Conservation (phyloP, 1,284 basidiomycete genomes). For the Volvariella surrecta region DNA sequence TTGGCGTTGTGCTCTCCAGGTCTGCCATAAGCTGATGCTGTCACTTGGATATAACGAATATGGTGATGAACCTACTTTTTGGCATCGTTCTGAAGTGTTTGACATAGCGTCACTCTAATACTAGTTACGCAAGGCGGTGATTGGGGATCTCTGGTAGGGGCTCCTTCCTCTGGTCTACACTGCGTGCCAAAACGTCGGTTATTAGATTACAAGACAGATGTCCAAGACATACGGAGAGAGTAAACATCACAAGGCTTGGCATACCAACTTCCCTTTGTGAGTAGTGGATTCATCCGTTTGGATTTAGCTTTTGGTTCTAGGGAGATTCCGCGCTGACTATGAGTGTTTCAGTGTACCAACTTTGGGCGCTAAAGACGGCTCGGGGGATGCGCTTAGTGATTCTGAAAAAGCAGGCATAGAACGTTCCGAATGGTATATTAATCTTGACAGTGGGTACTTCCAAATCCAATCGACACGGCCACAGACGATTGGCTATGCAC, state of each 20-base stretch:
- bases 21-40: conserved; percentile 44
- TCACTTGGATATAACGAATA: conserved; percentile 44
- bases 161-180: neutral
- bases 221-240: conserved; percentile 28
- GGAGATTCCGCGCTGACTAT: no score
- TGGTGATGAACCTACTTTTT: conserved; percentile 21
- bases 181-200: neutral
- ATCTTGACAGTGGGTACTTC: conserved; percentile 31
- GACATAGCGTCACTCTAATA: conserved; percentile 1
- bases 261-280: conserved; percentile 33
- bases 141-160: conserved; percentile 34
- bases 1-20: conserved; percentile 21
- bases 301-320: no score
- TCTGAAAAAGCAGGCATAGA: conserved; percentile 29
- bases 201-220: conserved; percentile 31
- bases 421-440: conserved; percentile 21
- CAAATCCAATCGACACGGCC: conserved; percentile 35
- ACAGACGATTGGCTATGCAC: conserved; percentile 47
- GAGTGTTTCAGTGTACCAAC: no score
- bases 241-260: conserved; percentile 34
- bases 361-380: no score
- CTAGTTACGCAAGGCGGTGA: conserved; percentile 51
- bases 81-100: no score
- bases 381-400: no score
- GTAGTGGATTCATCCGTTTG: conserved; percentile 6